phyloP scores from a whole-genome alignment of 352 stramenopile species.

The Globisporangium ultimum region DNA sequence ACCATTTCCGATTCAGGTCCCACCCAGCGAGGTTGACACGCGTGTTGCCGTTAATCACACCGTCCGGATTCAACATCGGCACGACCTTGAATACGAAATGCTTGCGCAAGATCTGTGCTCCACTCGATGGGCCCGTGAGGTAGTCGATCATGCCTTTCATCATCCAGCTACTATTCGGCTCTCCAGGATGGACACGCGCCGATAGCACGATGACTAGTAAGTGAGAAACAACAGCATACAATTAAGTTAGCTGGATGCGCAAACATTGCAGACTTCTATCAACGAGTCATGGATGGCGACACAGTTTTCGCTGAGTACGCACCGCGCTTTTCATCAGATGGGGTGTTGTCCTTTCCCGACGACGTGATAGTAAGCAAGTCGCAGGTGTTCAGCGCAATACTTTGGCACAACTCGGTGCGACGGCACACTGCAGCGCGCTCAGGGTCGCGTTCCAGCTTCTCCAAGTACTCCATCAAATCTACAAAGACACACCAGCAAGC shows the following conservation, averaged over 20 bases:
- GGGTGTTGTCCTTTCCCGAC: slow-evolving; percentile 29
- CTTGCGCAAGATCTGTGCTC: slow-evolving; percentile 60
- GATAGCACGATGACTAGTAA: slow-evolving; percentile 77
- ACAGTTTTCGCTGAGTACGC: background rate
- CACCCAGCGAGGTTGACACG: slow-evolving; percentile 82
- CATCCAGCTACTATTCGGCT: slow-evolving; percentile 89
- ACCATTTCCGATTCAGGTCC: slow-evolving; percentile 84
- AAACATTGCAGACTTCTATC: background rate
- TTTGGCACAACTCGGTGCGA: slow-evolving; percentile 80
- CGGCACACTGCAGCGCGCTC: slow-evolving; percentile 38
- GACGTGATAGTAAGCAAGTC: slow-evolving; percentile 90
- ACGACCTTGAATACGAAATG: slow-evolving; percentile 90
- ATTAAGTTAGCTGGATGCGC: background rate
- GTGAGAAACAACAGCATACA: too few relatives aligned
- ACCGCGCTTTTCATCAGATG: slow-evolving; percentile 50
- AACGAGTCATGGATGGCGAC: background rate
- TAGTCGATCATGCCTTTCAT: slow-evolving; percentile 93
- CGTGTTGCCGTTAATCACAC: slow-evolving; percentile 91
- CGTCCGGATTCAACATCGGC: slow-evolving; percentile 92
- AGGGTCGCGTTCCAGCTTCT: slow-evolving; percentile 50
- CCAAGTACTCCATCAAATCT: slow-evolving; percentile 77
- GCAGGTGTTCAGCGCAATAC: slow-evolving; percentile 76
- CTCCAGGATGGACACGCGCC: slow-evolving; percentile 85
- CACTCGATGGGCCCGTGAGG: slow-evolving; percentile 61
- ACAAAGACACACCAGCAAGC: background rate